Evolutionary conservation across 1,139 yeast species (phyloP), one percentile per base, ranked within the genome.

Genomic region (Yamadazyma trypodendri): DNA sequence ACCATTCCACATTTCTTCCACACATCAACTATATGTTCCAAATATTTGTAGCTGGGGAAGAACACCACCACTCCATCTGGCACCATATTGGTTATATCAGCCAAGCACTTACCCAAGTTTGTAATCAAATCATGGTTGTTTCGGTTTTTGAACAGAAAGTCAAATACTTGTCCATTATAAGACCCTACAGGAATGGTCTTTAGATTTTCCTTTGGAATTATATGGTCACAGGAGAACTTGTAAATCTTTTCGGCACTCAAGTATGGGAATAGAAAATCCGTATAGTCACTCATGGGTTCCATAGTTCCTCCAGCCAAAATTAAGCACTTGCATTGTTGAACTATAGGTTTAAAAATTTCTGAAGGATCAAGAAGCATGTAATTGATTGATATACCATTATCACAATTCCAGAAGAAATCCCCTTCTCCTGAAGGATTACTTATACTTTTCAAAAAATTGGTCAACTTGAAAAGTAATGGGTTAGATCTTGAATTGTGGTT

Each of bases 241-340:
- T 68, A 64, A 7, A 87, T 70, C 34, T 71, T 52, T 0, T 60
- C 51, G 0, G 55, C 42, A 0, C 65, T 48, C 2, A 71, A 51
- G 33, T 75, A 73, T 0, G 96, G 96, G 37, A 89, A 79, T 28
- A 90, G 62, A 45, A 74, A 77, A 21, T 77, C 69, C 8, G 72
- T 61, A 52, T 83, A 85, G 48, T 90, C 97, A 12, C 70, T 58
- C 41, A 82, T 70, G 0, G 98, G 98, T 54, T 88, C 95, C 97
- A 90, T 89, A 0, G 98, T 90, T 13, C 98, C 98, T 25, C 98
- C 98, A 9, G 96, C 95, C 5, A 90, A 58, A 3, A 90, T 67
- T 0, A 90, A 83, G 55, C 94, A 84, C 46, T 72, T 75, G 0
- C 90, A 75, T 24, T 80, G 75, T 6, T 78, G 77, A 0, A 87